Evolutionary conservation across 352 stramenopile species (phyloP).

Genomic region (Phytophthora meadii): DNA sequence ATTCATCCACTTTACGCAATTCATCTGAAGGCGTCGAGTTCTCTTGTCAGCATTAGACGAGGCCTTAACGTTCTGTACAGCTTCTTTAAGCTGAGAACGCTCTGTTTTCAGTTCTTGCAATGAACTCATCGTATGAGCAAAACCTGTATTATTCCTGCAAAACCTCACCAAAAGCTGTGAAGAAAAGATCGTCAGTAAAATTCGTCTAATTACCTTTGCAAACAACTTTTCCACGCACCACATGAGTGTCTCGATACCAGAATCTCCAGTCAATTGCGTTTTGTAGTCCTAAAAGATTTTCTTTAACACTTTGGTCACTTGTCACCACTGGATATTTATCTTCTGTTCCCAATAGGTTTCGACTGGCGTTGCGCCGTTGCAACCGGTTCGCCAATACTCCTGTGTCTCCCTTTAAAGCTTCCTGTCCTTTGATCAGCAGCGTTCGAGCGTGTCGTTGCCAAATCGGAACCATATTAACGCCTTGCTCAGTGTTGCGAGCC

Average conservation of each 20-base stretch:
- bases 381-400: conserved; percentile 35
- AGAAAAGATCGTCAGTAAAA: neutral
- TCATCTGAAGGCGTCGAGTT: conserved; percentile 63
- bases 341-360: conserved; percentile 32
- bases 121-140: conserved; percentile 45
- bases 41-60: conserved; percentile 59
- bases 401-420: conserved; percentile 18
- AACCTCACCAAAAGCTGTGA: conserved; percentile 45
- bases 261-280: conserved; percentile 53
- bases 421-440: conserved; percentile 35
- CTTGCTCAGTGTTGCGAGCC: conserved; percentile 32
- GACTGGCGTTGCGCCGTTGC: conserved; percentile 40
- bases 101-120: conserved; percentile 59
- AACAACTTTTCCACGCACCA: conserved; percentile 34
- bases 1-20: conserved; percentile 75
- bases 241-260: conserved; percentile 62
- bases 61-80: conserved; percentile 54
- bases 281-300: conserved; percentile 5
- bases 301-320: neutral
- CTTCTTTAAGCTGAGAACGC: conserved; percentile 52
- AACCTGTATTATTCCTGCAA: conserved; percentile 37
- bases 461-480: conserved; percentile 44
- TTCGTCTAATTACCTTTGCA: no score
- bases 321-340: neutral
- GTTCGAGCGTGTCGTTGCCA: conserved; percentile 46